Percentiles rank a stretch among this genome's conserved stretches.
Conservation (phyloP, 1,139 yeast genomes). For the Kluyveromyces sp. region DNA sequence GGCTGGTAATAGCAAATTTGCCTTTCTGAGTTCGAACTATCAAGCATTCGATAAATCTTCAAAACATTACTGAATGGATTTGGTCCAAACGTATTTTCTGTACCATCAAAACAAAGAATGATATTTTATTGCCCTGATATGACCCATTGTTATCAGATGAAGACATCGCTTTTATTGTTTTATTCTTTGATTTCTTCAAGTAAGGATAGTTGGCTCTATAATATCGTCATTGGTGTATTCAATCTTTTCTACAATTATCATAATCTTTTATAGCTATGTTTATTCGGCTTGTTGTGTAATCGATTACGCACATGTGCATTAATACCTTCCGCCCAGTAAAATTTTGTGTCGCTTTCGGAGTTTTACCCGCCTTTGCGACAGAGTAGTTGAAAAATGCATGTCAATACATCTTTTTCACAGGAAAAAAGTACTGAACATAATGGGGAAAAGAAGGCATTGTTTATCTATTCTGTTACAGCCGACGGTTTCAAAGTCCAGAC, state of each 20-base stretch:
- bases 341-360: background rate
- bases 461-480: background rate
- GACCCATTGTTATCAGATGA: background rate
- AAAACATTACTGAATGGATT: slow-evolving; percentile 49
- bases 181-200: no score
- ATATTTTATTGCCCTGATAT: slow-evolving; percentile 30
- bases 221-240: no score
- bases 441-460: no score
- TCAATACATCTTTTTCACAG: background rate
- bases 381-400: background rate
- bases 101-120: slow-evolving; percentile 57
- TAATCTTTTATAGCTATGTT: no score
- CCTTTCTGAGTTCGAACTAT: slow-evolving; percentile 32
- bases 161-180: background rate
- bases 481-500: slow-evolving; percentile 57
- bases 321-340: no score
- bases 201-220: no score
- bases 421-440: no score
- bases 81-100: slow-evolving; percentile 50
- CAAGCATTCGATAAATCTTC: slow-evolving; percentile 45
- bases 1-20: slow-evolving; percentile 61
- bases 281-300: no score
- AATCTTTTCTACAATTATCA: background rate
- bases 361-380: slow-evolving; percentile 5
- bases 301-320: no score